Evolutionary conservation across 495 filamentous ascomycete species (phyloP), one percentile per base, ranked within the genome.

Genomic region (Tuber aestivum): DNA sequence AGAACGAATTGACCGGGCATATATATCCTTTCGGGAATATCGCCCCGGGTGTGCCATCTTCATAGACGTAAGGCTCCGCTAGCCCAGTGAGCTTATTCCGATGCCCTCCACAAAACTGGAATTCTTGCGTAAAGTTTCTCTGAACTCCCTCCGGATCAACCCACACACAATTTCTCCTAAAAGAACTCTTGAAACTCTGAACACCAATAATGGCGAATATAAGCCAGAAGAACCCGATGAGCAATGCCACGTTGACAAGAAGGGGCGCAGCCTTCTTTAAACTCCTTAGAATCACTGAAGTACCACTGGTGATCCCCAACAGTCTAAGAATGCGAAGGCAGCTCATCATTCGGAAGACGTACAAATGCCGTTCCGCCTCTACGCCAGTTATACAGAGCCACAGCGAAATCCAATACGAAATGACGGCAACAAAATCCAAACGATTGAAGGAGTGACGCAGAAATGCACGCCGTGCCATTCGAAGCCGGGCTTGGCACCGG

Each of bases 141-240:
- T 76, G 82, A 14, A 78, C 35, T 18, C 82, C 82, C 70, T 73
- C 76, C 12, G 82, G 82, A 70, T 83, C 81, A 73, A 90, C 83
- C 95, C 94, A 99, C 32, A 94, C 90, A 82, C 95, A 99, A 74
- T 89, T 92, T 44, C 95, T 91, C 79, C 90, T 88, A 41, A 97
- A 86, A 82, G 95, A 98, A 12, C 94, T 92, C 84, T 99, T 99
- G 88, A 99, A 99, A 84, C 92, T 95, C 84, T 99, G 95, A 23
- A 98, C 91, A 2, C 96, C 95, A 68, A 98, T 89, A 78, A 99
- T 97, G 41, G 95, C 96, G 85, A 99, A 99, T 12, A 99, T 86
- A 68, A 99, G 91, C 95, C 95, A 99, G 83, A 99, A 99, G 85
- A 99, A 99, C 40, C 93, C 90, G 83, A 99, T 96, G 23, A 99